These are phyloP conservation scores for Esteya vermicola DNA, from an alignment of 2,329 filamentous ascomycete species.

Conservation along the genomic window DNA sequence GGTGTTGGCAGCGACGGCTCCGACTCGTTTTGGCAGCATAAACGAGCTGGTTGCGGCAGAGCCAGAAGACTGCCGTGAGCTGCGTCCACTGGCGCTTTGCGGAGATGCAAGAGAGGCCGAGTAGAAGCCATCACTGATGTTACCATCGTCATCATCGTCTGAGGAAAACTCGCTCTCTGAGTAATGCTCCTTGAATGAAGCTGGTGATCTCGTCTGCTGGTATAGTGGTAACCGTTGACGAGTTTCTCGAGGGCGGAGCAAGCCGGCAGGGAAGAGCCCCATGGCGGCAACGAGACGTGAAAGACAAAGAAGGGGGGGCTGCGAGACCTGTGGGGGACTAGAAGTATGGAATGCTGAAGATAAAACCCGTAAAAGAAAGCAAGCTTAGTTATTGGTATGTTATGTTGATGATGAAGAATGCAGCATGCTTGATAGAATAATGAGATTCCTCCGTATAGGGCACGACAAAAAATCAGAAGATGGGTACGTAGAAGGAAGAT, in stretches of 20 bases:
- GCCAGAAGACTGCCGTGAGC: slow-evolving; percentile 39
- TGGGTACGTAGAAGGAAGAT: too few species aligned
- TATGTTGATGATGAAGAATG: too few species aligned
- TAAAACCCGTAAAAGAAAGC: too few species aligned
- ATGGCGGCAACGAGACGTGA: slow-evolving; percentile 18
- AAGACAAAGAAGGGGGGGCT: not conserved
- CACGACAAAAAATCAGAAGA: too few species aligned
- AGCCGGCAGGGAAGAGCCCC: slow-evolving; percentile 26
- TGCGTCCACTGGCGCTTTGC: slow-evolving; percentile 23
- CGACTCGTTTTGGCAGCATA: slow-evolving; percentile 27
- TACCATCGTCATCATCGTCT: slow-evolving; percentile 28
- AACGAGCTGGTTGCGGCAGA: slow-evolving; percentile 26
- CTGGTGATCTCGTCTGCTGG: slow-evolving; percentile 24
- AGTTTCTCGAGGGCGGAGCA: slow-evolving; percentile 29
- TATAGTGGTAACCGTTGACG: slow-evolving; percentile 34
- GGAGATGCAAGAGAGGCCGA: slow-evolving; percentile 26
- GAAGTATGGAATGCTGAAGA: not conserved
- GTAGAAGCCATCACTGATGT: slow-evolving; percentile 21
- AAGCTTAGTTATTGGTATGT: too few species aligned
- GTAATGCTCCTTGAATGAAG: slow-evolving; percentile 31
- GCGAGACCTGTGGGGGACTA: not conserved
- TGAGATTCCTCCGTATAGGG: too few species aligned
- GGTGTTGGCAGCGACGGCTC: slow-evolving; percentile 12
- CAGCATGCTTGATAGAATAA: too few species aligned
- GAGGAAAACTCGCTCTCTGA: slow-evolving; percentile 35